Base-by-base conservation (phyloP, 441 rosid species). In the Isatis lusitanica region DNA sequence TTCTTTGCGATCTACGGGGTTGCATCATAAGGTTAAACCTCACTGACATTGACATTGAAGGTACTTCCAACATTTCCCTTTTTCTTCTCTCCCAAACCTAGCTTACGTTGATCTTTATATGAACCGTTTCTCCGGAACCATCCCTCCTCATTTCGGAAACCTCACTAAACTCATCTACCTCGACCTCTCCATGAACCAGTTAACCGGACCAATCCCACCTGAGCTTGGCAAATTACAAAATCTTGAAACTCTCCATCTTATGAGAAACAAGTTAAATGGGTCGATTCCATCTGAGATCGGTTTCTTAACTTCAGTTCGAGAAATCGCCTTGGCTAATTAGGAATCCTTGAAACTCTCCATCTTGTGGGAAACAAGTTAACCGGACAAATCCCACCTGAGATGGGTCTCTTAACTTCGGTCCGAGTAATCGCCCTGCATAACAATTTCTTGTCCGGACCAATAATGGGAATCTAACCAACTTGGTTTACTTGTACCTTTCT, bases 281-380 rank as follows among this genome's bases (percentile, higher is more conserved):
- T 26, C 28, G 28, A 26, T 26, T 26, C 28, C 24, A 21, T 21
- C 24, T 21, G 24, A 21, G 24, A 21, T 21, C 24, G 24, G 24
- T 21, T 2, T 21, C 24, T 21, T 21, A 21, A 21, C 24, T 2
- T 21, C 24, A 2, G 24, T 21, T 21, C 24, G 2, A 21, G 24
- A 21, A 21, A 21, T 21, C 24, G 24, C 24, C 24, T 21, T 21
- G n/a, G n/a, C n/a, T n/a, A n/a, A n/a, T n/a, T n/a, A n/a, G n/a
- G n/a, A n/a, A n/a, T n/a, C n/a, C 76, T 80, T 1, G 53, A 77
- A 60, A 68, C 59, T 60, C 83, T 80, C 12, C 68, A 80, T 71
- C 74, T 80, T 26, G 68, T 62, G 28, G 28, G 4, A 26, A 26
- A 26, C 28, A 26, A 26, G 1, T 26, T 26, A 26, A 26, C 2